Conservation (phyloP, 257 asterid genomes). For the Haberlea rhodopensis region DNA sequence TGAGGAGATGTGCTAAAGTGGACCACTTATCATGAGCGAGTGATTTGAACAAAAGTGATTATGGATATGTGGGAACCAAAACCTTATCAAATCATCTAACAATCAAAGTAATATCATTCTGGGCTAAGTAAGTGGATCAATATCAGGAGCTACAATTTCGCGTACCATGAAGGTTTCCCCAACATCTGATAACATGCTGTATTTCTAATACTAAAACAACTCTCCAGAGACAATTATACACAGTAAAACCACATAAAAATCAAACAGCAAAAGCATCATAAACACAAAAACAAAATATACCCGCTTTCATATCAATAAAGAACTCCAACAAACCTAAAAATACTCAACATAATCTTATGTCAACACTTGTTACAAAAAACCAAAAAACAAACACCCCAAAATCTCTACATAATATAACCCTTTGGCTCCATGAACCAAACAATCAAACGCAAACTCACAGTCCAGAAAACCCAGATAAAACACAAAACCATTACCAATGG, state of each 20-base stretch:
- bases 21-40: neutral
- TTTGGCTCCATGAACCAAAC: neutral
- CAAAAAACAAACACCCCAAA: slow-evolving; percentile 15
- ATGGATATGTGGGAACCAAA: neutral
- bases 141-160: slow-evolving; percentile 19
- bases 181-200: slow-evolving; percentile 15
- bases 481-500: slow-evolving; percentile 57
- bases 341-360: neutral
- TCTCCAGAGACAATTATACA: slow-evolving; percentile 7
- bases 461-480: neutral
- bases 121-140: slow-evolving; percentile 21
- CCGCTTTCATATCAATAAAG: too few species aligned
- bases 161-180: slow-evolving; percentile 21
- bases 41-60: neutral
- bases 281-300: slow-evolving; percentile 22
- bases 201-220: slow-evolving; percentile 19
- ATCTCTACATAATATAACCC: slow-evolving; percentile 9
- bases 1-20: neutral
- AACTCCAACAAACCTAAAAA: neutral
- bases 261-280: neutral
- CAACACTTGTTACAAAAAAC: neutral
- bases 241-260: neutral
- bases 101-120: neutral
- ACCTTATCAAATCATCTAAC: slow-evolving; percentile 9
- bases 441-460: slow-evolving; percentile 8